phyloP scores from a whole-genome alignment of 768 basidiomycete species.

The Cyclocybe cylindracea region DNA sequence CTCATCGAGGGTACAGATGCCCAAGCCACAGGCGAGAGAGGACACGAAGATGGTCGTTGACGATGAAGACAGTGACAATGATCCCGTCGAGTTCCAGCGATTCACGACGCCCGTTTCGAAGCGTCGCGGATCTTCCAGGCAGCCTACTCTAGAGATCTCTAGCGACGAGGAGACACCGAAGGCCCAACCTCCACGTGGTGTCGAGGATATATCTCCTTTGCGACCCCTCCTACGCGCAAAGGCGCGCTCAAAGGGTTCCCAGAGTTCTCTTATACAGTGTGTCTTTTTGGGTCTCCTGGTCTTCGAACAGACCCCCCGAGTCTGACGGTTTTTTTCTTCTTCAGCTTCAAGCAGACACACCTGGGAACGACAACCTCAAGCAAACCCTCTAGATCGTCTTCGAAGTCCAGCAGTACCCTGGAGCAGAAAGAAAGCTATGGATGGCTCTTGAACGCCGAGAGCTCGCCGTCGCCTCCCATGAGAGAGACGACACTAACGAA shows the following conservation, averaged over 20 bases:
- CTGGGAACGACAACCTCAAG: too few species aligned
- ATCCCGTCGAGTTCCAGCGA: too few species aligned
- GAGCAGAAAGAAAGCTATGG: not conserved
- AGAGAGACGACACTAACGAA: not conserved
- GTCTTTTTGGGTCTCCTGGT: too few species aligned
- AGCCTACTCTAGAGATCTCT: not conserved
- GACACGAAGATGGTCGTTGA: too few species aligned
- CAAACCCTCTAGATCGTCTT: too few species aligned
- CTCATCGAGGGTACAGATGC: not conserved
- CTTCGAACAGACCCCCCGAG: too few species aligned
- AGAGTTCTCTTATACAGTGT: too few species aligned
- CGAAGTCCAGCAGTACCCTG: not conserved
- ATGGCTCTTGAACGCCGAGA: constrained; percentile 1
- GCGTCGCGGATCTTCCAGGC: not conserved
- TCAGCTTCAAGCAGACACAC: too few species aligned
- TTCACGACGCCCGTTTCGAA: not conserved
- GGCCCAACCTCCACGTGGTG: not conserved
- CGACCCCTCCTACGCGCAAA: not conserved
- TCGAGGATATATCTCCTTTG: not conserved
- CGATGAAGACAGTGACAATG: too few species aligned
- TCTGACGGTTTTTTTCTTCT: too few species aligned
- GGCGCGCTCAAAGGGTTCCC: not conserved
- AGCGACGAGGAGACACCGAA: not conserved
- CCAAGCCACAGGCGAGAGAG: too few species aligned
- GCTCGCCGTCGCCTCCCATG: constrained; percentile 1